Conservation (phyloP, 371 early-diverging fungal species). For the Mortierella sp. region DNA sequence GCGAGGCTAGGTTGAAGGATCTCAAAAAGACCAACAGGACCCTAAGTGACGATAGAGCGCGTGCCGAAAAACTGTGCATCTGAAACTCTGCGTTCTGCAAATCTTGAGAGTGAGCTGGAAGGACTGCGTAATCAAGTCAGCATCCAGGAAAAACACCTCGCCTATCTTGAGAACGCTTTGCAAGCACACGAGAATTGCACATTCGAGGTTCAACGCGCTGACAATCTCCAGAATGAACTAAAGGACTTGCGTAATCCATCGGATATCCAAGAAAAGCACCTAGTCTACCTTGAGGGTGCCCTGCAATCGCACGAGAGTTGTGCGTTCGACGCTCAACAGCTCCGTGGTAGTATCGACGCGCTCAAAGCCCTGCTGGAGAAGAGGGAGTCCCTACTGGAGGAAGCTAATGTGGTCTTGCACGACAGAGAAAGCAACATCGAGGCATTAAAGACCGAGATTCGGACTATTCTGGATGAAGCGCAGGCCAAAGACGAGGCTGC, state of each 20-base stretch:
- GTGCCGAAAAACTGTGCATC: constrained; percentile 1
- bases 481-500: constrained; percentile 3
- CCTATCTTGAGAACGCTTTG: constrained; percentile 34
- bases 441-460: constrained; percentile 11
- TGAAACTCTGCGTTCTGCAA: neutral
- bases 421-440: constrained; percentile 13
- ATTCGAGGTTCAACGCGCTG: neutral
- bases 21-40: constrained; percentile 17
- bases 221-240: constrained; percentile 15
- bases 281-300: constrained; percentile 32
- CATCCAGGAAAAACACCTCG: constrained; percentile 37
- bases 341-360: constrained; percentile 12
- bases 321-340: constrained; percentile 13
- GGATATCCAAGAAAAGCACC: constrained; percentile 32
- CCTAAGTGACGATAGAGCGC: neutral
- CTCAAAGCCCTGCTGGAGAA: constrained; percentile 21
- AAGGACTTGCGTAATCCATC: constrained; percentile 18
- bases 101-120: constrained; percentile 16
- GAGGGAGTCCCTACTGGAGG: constrained; percentile 4
- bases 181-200: neutral
- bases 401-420: neutral
- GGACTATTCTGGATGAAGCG: constrained; percentile 15
- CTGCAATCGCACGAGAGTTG: constrained; percentile 25
- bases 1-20: constrained; percentile 2
- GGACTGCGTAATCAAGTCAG: constrained; percentile 25